These are phyloP conservation scores for Clarireedia homoeocarpa DNA, from an alignment of 2,329 filamentous ascomycete genomes.

Conservation along the genomic window DNA sequence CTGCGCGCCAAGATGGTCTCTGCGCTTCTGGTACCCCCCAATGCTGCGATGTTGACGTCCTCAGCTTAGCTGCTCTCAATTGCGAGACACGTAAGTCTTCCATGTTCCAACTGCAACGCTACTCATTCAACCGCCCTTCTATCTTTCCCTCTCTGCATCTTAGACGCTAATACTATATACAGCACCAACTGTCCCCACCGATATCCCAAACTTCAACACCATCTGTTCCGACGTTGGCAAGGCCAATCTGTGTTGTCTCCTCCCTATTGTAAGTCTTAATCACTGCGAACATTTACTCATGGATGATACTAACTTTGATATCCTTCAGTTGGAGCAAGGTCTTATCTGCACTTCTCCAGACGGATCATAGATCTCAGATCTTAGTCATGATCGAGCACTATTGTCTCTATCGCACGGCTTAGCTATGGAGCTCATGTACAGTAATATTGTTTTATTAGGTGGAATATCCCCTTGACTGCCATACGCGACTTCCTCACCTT, in stretches of 20 bases:
- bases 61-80: constrained; percentile 49
- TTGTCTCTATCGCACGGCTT: too few relatives aligned
- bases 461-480: too few relatives aligned
- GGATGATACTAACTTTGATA: neutral
- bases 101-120: too few relatives aligned
- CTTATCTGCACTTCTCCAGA: neutral
- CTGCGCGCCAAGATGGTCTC: neutral
- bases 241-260: constrained; percentile 44
- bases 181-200: constrained; percentile 33
- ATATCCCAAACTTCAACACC: constrained; percentile 33
- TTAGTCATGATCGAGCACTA: too few relatives aligned
- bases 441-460: too few relatives aligned
- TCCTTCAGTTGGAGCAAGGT: neutral
- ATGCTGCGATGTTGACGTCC: constrained; percentile 56
- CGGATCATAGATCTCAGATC: neutral
- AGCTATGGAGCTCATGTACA: too few relatives aligned
- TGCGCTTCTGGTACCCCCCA: constrained; percentile 31
- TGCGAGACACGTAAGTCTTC: constrained; percentile 43
- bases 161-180: neutral
- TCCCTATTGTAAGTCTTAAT: constrained; percentile 35
- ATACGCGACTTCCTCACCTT: too few relatives aligned
- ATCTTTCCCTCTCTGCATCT: neutral
- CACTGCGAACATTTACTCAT: too few relatives aligned
- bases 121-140: neutral
- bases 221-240: constrained; percentile 25